phyloP scores from a whole-genome alignment of 805 yeast species.

The Sugiyamaella qingdaonensis region DNA sequence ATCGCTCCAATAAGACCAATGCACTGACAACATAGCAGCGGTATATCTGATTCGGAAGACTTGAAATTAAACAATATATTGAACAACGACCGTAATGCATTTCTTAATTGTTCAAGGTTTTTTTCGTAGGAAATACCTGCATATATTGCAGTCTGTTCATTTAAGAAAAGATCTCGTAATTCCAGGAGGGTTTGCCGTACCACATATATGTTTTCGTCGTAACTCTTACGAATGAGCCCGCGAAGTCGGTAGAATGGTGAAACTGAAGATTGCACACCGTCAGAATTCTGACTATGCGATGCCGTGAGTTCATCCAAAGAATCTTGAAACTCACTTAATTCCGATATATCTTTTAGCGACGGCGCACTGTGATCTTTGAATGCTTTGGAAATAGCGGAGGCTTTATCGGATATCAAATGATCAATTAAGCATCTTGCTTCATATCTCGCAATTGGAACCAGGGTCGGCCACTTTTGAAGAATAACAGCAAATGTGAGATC shows the following conservation, averaged over 20 bases:
- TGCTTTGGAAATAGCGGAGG: slow-evolving; percentile 15
- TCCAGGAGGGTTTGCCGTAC: slow-evolving; percentile 70
- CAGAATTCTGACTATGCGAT: not conserved
- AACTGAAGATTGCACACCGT: not conserved
- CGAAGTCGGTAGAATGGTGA: slow-evolving; percentile 9
- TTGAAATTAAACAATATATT: slow-evolving; percentile 26
- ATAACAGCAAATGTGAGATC: slow-evolving; percentile 72
- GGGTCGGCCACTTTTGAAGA: slow-evolving; percentile 58
- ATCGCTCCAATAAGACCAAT: slow-evolving; percentile 74
- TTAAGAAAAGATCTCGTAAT: slow-evolving; percentile 45
- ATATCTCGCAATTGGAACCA: slow-evolving; percentile 46
- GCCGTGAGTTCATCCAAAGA: not conserved
- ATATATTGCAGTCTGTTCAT: slow-evolving; percentile 20
- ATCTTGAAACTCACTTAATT: slow-evolving; percentile 8
- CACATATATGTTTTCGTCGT: slow-evolving; percentile 63
- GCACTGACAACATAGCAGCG: slow-evolving; percentile 61
- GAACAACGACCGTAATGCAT: slow-evolving; percentile 27
- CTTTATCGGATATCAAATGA: slow-evolving; percentile 24
- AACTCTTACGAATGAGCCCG: slow-evolving; percentile 50
- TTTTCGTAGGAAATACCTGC: slow-evolving; percentile 11
- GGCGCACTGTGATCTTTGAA: slow-evolving; percentile 13
- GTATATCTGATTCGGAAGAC: slow-evolving; percentile 35
- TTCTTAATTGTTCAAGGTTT: slow-evolving; percentile 10
- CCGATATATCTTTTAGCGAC: slow-evolving; percentile 2
- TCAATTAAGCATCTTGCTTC: slow-evolving; percentile 52